phyloP scores from a whole-genome alignment of 192 early-diverging fungal genomes.

The Coemansia sp. region DNA sequence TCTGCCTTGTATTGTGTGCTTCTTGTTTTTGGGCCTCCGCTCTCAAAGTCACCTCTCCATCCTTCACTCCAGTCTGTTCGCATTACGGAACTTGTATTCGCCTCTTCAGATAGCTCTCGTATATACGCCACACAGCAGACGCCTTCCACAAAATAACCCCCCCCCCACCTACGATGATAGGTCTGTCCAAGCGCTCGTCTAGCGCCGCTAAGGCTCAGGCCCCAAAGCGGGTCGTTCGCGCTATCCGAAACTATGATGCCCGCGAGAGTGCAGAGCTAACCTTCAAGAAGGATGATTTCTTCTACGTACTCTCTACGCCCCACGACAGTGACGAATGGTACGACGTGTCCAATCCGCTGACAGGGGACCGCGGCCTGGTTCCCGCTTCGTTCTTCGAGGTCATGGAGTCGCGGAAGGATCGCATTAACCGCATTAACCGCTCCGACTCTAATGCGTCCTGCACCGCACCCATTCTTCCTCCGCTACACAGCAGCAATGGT shows the following conservation, averaged over 20 bases:
- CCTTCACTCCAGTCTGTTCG: background rate
- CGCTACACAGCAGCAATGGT: background rate
- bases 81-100: background rate
- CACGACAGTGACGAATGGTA: constrained; percentile 75
- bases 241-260: constrained; percentile 66
- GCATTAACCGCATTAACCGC: constrained; percentile 50
- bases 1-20: background rate
- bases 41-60: background rate
- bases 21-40: background rate
- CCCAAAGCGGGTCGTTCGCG: constrained; percentile 76
- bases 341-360: constrained; percentile 72
- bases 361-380: constrained; percentile 67
- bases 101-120: background rate
- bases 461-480: constrained; percentile 1
- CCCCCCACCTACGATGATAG: constrained; percentile 11
- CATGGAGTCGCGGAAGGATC: constrained; percentile 54
- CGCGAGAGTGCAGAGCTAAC: constrained; percentile 62
- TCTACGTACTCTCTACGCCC: constrained; percentile 64
- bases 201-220: constrained; percentile 39
- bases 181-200: constrained; percentile 37
- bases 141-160: background rate
- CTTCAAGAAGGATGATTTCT: constrained; percentile 75
- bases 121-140: background rate
- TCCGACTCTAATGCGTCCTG: constrained; percentile 41
- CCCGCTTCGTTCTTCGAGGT: constrained; percentile 74